Base-by-base conservation (phyloP, 805 yeast genomes). In the Candida qinlingensis region DNA sequence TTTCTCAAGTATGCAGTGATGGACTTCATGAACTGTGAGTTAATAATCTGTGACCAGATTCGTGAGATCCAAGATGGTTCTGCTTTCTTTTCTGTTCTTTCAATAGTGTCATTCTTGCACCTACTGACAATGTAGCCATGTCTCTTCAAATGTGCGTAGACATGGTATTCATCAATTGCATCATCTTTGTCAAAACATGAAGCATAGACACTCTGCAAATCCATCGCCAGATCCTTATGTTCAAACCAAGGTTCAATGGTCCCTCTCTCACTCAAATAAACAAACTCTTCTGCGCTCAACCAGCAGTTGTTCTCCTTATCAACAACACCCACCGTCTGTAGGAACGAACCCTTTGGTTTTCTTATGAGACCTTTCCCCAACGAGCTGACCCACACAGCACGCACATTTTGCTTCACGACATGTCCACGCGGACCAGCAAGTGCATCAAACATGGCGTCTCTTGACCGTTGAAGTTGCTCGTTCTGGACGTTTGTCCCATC, bases 181-280 rank as follows among this genome's bases (percentile, higher is more conserved):
- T 69, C 69, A 13, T 68, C 65, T 13, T 63, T 57, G 27, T 56
- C 54, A 42, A 83, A 70, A 11, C 79, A 72, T 13, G 75, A 61
- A 0, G 83, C 63, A 62, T 88, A 87, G 6, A 85, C 70, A 43
- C 79, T 83, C 53, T 86, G 84, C 29, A 90, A 64, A 43, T 83
- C 75, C 59, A 90, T 59, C 4, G 77, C 71, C 2, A 65, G 55
- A 28, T 65, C 70, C 6, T 66, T 55, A 6, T 55, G 60, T 3
- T 57, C 59, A 12, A 45, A 48, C 54, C 57, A 73, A 26, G 79
- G 75, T 33, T 73, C 68, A 56, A 79, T 63, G 3, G 83, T 73
- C 2, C 97, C 97, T 60, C 98, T 71, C 62, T 91, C 96, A 2
- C 83, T 77, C 47, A 91, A 67, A 63, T 90, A 91, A 1, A 89